A percentile compares a stretch with the other conserved stretches of the same genome.
These are phyloP conservation scores for Aphelidium insulamus DNA, from an alignment of 371 early-diverging fungal genomes.

Conservation along the genomic window DNA sequence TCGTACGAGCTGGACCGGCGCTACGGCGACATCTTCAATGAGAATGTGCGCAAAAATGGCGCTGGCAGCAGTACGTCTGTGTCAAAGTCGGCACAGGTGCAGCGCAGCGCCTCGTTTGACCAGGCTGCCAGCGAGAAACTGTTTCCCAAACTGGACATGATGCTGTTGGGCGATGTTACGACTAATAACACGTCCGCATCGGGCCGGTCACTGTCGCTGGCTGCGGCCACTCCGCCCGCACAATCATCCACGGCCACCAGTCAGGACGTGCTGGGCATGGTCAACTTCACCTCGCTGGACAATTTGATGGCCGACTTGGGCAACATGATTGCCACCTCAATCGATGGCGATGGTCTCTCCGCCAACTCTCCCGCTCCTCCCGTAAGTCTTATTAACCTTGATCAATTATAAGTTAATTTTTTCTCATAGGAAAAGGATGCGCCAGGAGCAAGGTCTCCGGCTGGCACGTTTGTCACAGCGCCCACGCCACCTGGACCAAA, in stretches of 20 bases:
- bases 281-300: conserved; percentile 39
- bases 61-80: no score
- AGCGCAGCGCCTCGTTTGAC: conserved; percentile 3
- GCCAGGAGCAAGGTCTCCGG: conserved; percentile 1
- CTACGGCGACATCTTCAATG: no score
- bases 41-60: no score
- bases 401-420: conserved; percentile 5
- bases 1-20: conserved; percentile 55
- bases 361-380: neutral
- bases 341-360: conserved; percentile 3
- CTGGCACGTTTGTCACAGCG: neutral
- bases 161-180: no score
- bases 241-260: conserved; percentile 6
- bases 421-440: conserved; percentile 22
- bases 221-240: no score
- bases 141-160: no score
- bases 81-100: no score
- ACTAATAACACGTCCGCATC: no score
- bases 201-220: no score
- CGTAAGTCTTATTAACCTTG: neutral
- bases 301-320: conserved; percentile 65
- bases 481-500: neutral
- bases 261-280: conserved; percentile 7
- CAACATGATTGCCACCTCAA: conserved; percentile 26
- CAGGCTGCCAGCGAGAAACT: conserved; percentile 3